Conservation (phyloP, 2,329 filamentous ascomycete genomes). For the Penicillium expansum region DNA sequence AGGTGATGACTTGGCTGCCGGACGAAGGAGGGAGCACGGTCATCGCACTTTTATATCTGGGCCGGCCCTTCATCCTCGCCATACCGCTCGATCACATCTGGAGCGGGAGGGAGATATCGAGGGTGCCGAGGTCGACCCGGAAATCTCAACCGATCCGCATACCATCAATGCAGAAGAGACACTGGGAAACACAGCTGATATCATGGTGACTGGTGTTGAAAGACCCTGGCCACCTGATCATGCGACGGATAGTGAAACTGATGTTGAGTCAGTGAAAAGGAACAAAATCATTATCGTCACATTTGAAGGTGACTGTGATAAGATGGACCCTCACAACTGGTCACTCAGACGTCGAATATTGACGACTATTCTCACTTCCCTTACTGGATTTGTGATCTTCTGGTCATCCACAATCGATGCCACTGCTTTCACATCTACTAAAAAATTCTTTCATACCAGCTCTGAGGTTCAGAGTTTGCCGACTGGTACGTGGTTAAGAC, state of each 20-base stretch:
- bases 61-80: slow-evolving; percentile 4
- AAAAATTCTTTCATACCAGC: slow-evolving; percentile 15
- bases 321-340: slow-evolving; percentile 50
- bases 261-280: slow-evolving; percentile 24
- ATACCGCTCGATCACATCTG: background rate
- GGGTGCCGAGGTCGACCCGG: slow-evolving; percentile 13
- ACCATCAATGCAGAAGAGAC: slow-evolving; percentile 19
- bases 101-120: slow-evolving; percentile 10
- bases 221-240: slow-evolving; percentile 15
- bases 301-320: slow-evolving; percentile 42
- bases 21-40: slow-evolving; percentile 6
- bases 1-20: background rate
- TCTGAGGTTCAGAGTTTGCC: slow-evolving; percentile 37
- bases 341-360: slow-evolving; percentile 27
- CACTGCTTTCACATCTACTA: slow-evolving; percentile 44
- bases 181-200: slow-evolving; percentile 21
- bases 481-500: slow-evolving; percentile 47
- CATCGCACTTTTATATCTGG: slow-evolving; percentile 3
- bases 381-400: slow-evolving; percentile 46
- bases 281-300: slow-evolving; percentile 42
- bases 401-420: slow-evolving; percentile 51
- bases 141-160: slow-evolving; percentile 12
- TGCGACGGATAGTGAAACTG: background rate
- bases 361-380: slow-evolving; percentile 35
- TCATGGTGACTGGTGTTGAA: slow-evolving; percentile 26